A percentile compares a stretch with the other conserved stretches of the same genome.
Conservation (phyloP, 345 rosid species). For the Ailanthus altissimus region DNA sequence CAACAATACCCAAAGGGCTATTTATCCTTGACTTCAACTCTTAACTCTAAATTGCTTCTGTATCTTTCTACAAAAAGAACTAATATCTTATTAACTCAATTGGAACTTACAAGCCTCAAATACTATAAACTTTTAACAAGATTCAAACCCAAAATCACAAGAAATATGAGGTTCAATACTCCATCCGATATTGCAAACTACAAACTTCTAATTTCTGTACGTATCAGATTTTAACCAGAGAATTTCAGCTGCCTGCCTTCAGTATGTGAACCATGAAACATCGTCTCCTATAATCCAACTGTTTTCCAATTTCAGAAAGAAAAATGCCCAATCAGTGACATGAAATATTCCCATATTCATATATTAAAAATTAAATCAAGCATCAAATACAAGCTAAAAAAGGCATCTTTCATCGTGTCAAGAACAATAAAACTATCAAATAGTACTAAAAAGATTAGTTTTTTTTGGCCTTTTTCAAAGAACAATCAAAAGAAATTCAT, state of each 20-base stretch:
- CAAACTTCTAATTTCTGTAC: background rate
- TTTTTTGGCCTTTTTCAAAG: background rate
- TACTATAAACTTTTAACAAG: background rate
- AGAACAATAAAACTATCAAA: background rate
- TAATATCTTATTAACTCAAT: slow-evolving; percentile 6
- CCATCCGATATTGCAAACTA: background rate
- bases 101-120: background rate
- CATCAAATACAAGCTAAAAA: background rate
- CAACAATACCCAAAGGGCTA: background rate
- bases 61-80: background rate
- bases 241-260: background rate
- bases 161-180: background rate
- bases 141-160: background rate
- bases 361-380: background rate
- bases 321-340: background rate
- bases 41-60: background rate
- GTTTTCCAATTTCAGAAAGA: background rate
- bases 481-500: background rate
- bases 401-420: too few species aligned
- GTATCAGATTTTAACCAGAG: background rate
- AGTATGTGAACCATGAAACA: slow-evolving; percentile 17
- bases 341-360: background rate
- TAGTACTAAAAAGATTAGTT: background rate
- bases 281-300: slow-evolving; percentile 30
- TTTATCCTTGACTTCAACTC: too few species aligned